Evolutionary conservation across 225 moss, liverwort and hornwort species (phyloP).

Genomic region (Sphagnum contortum): DNA sequence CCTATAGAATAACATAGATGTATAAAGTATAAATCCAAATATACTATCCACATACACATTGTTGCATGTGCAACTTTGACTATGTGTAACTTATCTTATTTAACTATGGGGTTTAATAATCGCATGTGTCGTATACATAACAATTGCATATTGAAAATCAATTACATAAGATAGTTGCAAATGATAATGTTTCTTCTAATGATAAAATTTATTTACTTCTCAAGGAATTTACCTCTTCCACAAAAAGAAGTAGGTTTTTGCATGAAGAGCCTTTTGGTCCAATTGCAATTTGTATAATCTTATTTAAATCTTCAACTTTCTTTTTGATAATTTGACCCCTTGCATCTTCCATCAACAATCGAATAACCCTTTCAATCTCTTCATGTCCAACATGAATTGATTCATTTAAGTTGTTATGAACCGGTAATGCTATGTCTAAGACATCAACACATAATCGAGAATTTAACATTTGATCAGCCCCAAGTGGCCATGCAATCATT

Average conservation of each 20-base stretch:
- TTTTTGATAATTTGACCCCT: conserved; percentile 11
- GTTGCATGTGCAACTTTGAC: too few relatives aligned
- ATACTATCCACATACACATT: too few relatives aligned
- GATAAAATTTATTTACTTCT: neutral
- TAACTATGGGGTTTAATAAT: too few relatives aligned
- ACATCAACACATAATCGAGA: conserved; percentile 10
- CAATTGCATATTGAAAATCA: too few relatives aligned
- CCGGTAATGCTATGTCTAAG: conserved; percentile 19
- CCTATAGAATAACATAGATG: too few relatives aligned
- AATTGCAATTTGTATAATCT: conserved; percentile 11
- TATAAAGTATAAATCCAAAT: too few relatives aligned
- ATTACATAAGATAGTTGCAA: too few relatives aligned
- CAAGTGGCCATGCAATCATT: conserved; percentile 13
- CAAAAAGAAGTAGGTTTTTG: conserved; percentile 13
- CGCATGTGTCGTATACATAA: too few relatives aligned
- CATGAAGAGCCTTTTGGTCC: conserved; percentile 28
- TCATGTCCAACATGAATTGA: conserved; percentile 13
- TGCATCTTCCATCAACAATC: conserved; percentile 20
- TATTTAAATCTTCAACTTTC: conserved; percentile 4
- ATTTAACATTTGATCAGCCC: conserved; percentile 14
- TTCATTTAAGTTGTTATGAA: conserved; percentile 5
- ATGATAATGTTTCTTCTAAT: too few relatives aligned
- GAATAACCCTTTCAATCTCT: conserved; percentile 21
- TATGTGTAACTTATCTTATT: too few relatives aligned
- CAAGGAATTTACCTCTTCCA: conserved; percentile 8